phyloP scores from a whole-genome alignment of 116 monocot genomes.

The Phalaenopsis hybrid region DNA sequence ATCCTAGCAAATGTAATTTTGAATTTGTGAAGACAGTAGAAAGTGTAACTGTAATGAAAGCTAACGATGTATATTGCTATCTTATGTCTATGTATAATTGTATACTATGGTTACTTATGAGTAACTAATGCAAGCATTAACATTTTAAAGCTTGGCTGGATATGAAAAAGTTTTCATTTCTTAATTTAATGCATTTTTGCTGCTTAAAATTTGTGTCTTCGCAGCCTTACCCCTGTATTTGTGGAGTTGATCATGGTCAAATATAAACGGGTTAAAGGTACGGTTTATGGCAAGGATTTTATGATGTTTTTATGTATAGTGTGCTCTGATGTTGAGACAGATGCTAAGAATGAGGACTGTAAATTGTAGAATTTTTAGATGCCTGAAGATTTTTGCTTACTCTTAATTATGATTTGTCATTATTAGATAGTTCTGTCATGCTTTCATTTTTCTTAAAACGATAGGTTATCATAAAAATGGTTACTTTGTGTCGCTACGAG shows the following conservation, averaged over 20 bases:
- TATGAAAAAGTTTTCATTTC: not conserved
- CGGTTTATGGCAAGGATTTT: not conserved
- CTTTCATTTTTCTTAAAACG: not conserved
- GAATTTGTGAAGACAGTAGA: not conserved
- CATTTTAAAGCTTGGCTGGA: not conserved
- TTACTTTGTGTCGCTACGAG: no score
- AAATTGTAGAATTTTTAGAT: not conserved
- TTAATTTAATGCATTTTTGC: no score
- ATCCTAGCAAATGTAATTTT: not conserved
- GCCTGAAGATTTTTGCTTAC: not conserved
- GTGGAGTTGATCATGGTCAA: not conserved
- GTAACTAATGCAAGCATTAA: not conserved
- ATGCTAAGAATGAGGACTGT: not conserved
- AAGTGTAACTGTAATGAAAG: not conserved
- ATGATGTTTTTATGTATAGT: not conserved
- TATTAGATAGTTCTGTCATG: not conserved
- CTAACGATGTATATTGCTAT: not conserved
- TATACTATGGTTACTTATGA: not conserved
- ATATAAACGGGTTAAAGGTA: not conserved
- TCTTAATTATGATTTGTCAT: not conserved
- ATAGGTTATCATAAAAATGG: not conserved
- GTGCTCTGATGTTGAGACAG: not conserved
- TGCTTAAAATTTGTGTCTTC: not conserved
- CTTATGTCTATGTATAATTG: not conserved
- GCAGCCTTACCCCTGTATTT: no score